Evolutionary conservation across 441 rosid species (phyloP), one percentile per base, ranked within the genome.

Genomic region (Flueggea neowawraea): DNA sequence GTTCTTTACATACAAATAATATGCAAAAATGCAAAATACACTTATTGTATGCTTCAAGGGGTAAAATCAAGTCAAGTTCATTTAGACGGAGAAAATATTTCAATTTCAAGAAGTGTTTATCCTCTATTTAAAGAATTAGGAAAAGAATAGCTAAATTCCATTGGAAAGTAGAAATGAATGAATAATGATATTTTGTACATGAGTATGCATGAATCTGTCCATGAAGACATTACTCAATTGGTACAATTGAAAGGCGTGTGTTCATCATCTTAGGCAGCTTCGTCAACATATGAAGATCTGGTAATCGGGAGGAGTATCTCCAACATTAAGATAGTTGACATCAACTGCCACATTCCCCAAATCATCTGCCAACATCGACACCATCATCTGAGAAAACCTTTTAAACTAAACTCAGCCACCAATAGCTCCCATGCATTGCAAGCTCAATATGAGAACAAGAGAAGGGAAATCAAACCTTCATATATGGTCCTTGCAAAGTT

Each of bases 301-400:
- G 68, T 81, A 81, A 63, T 79, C 68, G 22, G 84, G 82, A 70
- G 54, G 69, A 28, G 12, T 6, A 55, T 53, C 75, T 78, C 92
- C 97, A 6, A 84, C 80, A 50, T 93, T 90, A 80, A 93, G 65
- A 82, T 82, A 93, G 78, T 93, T 93, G 66, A 93, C 85, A 70
- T 93, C 98, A 33, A 75, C 95, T 5, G 75, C 92, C 11, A 68
- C 76, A 11, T 52, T 66, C 45, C 98, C 98, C 54, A 90, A 73
- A 75, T 93, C 89, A 73, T 87, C 95, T 93, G 69, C 63, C 51
- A 60, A 50, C 15, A 55, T 47, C 50, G 2, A 22, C 28, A 22
- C 45, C 8, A 47, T 47, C 12, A 8, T 36, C 41, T 36, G 4
- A 36, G 41, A 36, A 36, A 36, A 36, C 41, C 41, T 36, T 1